phyloP scores from a whole-genome alignment of 495 filamentous ascomycete species.

The Annulohypoxylon nitens region DNA sequence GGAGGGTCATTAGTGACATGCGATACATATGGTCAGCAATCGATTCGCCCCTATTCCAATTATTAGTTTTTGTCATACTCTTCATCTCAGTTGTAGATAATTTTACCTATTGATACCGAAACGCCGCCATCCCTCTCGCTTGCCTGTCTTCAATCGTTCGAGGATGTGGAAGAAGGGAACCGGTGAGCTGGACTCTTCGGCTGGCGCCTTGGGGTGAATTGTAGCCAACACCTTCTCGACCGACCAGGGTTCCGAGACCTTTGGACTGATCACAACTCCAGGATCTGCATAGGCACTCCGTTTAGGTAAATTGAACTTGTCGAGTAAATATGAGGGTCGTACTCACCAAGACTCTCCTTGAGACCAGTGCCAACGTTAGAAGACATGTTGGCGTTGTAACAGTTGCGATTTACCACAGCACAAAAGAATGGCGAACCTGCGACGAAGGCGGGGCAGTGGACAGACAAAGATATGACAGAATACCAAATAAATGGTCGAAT shows the following conservation, averaged over 20 bases:
- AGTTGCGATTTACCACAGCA: neutral
- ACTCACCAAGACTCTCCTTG: slow-evolving; percentile 42
- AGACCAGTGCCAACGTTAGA: slow-evolving; percentile 26
- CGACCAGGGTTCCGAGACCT: slow-evolving; percentile 58
- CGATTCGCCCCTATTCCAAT: slow-evolving; percentile 70
- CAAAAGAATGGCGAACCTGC: neutral
- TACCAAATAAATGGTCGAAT: neutral
- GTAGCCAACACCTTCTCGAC: slow-evolving; percentile 64
- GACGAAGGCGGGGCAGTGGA: neutral
- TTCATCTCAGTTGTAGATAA: slow-evolving; percentile 5
- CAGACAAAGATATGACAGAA: slow-evolving; percentile 4
- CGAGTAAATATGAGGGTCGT: neutral
- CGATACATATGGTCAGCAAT: slow-evolving; percentile 99
- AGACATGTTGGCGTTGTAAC: slow-evolving; percentile 25
- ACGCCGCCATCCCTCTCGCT: slow-evolving; percentile 94
- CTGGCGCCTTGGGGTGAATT: slow-evolving; percentile 61
- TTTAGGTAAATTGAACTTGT: neutral
- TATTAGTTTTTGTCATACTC: slow-evolving; percentile 14
- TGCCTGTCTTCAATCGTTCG: slow-evolving; percentile 92
- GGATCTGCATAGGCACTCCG: slow-evolving; percentile 39
- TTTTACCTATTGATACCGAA: slow-evolving; percentile 76
- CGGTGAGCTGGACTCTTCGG: slow-evolving; percentile 75
- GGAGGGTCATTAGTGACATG: slow-evolving; percentile 96
- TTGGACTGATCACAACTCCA: slow-evolving; percentile 52
- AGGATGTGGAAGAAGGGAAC: slow-evolving; percentile 94